phyloP scores from a whole-genome alignment of 2,329 filamentous ascomycete species.

The Xylariales sp. region DNA sequence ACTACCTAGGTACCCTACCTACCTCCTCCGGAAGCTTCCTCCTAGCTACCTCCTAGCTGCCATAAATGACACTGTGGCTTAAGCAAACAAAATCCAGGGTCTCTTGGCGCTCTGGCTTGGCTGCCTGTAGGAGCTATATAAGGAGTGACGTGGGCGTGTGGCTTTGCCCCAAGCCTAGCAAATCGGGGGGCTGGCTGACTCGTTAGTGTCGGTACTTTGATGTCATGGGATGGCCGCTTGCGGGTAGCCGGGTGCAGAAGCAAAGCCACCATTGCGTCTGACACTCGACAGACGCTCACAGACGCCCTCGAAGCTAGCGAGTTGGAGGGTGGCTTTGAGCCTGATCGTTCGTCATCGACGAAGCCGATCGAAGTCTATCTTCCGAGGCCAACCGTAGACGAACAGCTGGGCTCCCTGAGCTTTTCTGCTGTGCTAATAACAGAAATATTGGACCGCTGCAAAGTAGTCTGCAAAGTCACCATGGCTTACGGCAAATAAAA shows the following conservation, averaged over 20 bases:
- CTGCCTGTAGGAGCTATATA: conserved; percentile 8
- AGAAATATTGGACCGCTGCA: conserved; percentile 10
- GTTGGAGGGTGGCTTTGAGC: conserved; percentile 29
- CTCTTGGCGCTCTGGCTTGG: conserved; percentile 18
- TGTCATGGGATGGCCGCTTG: conserved; percentile 36
- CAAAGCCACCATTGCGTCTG: conserved; percentile 24
- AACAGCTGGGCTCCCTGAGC: too few relatives aligned
- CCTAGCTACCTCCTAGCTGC: too few relatives aligned
- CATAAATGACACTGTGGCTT: conserved; percentile 13
- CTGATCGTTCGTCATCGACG: conserved; percentile 35
- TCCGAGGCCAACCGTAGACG: conserved; percentile 5
- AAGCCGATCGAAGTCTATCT: conserved; percentile 9
- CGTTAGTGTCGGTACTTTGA: conserved; percentile 36
- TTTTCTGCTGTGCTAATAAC: conserved; percentile 6
- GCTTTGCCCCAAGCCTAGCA: conserved; percentile 23
- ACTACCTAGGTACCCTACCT: too few relatives aligned
- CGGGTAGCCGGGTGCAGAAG: conserved; percentile 1
- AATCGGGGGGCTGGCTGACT: conserved; percentile 35
- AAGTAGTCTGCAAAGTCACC: too few relatives aligned
- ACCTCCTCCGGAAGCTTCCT: too few relatives aligned
- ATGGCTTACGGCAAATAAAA: conserved; percentile 14
- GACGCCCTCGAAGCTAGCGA: background rate
- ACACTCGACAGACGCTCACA: conserved; percentile 13
- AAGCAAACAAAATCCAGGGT: conserved; percentile 14
- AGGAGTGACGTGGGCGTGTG: conserved; percentile 34